These are phyloP conservation scores for Dorcoceras hygrometricum DNA, from an alignment of 257 asterid species.

Conservation along the genomic window DNA sequence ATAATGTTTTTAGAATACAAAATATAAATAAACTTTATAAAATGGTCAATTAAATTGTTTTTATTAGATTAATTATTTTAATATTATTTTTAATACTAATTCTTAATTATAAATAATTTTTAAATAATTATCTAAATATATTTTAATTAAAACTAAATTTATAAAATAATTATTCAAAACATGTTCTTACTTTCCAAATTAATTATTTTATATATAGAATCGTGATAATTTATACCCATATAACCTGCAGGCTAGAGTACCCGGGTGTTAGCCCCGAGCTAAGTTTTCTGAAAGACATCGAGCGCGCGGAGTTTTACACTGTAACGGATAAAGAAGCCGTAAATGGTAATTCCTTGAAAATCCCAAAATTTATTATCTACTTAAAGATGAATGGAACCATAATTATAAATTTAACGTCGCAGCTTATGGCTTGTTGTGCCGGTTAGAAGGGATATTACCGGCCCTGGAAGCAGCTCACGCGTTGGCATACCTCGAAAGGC, in stretches of 20 bases:
- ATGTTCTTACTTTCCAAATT: too few species aligned
- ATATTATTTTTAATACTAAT: too few species aligned
- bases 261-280: conserved; percentile 80
- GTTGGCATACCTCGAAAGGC: conserved; percentile 56
- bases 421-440: conserved; percentile 53
- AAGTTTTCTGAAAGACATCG: conserved; percentile 67
- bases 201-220: too few species aligned
- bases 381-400: not conserved
- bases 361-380: not conserved
- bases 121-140: too few species aligned
- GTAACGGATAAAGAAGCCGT: conserved; percentile 70
- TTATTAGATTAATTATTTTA: too few species aligned
- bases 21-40: too few species aligned
- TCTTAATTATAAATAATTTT: too few species aligned
- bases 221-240: too few species aligned
- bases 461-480: conserved; percentile 83
- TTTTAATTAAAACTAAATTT: too few species aligned
- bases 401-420: not conserved
- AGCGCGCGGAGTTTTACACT: conserved; percentile 54
- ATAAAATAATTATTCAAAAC: too few species aligned
- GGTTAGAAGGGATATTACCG: conserved; percentile 68
- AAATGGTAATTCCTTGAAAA: conserved; percentile 35
- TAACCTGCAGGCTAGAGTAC: conserved; percentile 61
- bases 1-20: too few species aligned
- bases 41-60: too few species aligned